Evolutionary conservation across 176 grass and related monocot genomes (phyloP).

Genomic region (Triticum monococcum): DNA sequence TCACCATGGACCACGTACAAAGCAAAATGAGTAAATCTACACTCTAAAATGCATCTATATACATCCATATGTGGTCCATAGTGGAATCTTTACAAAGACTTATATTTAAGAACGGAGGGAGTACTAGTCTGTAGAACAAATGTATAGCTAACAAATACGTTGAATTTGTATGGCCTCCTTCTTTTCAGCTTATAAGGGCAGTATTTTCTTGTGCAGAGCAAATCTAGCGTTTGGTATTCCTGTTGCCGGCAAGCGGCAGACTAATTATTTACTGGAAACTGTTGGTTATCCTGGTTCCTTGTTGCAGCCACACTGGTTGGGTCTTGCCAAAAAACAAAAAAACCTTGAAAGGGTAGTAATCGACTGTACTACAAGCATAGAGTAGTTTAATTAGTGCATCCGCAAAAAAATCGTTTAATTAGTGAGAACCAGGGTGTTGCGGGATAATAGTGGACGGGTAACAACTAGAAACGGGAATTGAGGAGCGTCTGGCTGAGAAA

Average conservation of each 20-base stretch:
- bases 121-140: not conserved
- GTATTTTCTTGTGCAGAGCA: not conserved
- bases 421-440: not conserved
- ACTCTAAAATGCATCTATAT: too few species aligned
- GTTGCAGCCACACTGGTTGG: not conserved
- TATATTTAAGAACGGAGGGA: too few species aligned
- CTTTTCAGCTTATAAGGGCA: not conserved
- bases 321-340: not conserved
- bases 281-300: not conserved
- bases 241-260: not conserved
- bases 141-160: too few species aligned
- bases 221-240: not conserved
- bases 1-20: too few species aligned
- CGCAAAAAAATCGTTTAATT: not conserved
- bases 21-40: too few species aligned
- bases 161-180: not conserved
- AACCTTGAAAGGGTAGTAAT: not conserved
- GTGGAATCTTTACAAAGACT: too few species aligned
- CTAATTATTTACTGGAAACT: not conserved
- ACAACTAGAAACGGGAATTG: not conserved
- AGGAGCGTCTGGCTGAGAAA: not conserved
- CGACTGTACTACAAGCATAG: not conserved
- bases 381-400: not conserved
- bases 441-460: not conserved
- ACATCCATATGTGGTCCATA: too few species aligned